Conservation (phyloP, 176 grass and related monocot genomes). For the Eremochloa ophiuroides region DNA sequence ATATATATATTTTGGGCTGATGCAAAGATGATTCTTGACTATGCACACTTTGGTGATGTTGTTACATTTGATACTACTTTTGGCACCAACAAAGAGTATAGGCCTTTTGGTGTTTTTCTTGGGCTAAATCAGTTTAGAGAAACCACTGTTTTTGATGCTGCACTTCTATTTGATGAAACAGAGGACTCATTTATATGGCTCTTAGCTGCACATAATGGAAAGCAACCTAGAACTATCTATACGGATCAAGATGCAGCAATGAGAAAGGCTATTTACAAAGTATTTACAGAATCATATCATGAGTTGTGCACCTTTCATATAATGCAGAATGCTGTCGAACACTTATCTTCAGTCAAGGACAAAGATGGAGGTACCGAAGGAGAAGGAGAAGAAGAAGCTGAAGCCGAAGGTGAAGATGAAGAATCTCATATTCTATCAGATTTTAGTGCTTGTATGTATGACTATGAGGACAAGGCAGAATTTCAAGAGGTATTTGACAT, state of each 20-base stretch:
- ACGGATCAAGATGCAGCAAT: slow-evolving; percentile 23
- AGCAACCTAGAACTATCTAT: slow-evolving; percentile 32
- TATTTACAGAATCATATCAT: too few relatives aligned
- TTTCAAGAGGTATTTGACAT: slow-evolving; percentile 38
- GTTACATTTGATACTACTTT: background rate
- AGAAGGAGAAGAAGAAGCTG: background rate
- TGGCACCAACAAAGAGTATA: background rate
- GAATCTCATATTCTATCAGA: too few relatives aligned
- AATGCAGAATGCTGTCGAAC: background rate
- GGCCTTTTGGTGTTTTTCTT: background rate
- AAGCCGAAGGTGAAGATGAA: background rate
- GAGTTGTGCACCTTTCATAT: too few relatives aligned
- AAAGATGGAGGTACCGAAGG: too few relatives aligned
- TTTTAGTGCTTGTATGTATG: slow-evolving; percentile 34
- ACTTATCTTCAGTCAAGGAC: background rate
- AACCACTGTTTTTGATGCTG: too few relatives aligned
- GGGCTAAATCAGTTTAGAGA: too few relatives aligned
- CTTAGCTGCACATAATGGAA: slow-evolving; percentile 11
- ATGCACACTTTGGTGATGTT: background rate
- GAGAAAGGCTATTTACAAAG: background rate
- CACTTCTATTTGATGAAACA: too few relatives aligned
- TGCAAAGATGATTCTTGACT: background rate
- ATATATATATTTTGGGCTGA: too few relatives aligned
- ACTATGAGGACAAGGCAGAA: slow-evolving; percentile 18
- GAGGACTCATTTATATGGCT: too few relatives aligned